These are phyloP conservation scores for Fragaria vesca DNA, from an alignment of 306 rosid genomes.

Conservation along the genomic window DNA sequence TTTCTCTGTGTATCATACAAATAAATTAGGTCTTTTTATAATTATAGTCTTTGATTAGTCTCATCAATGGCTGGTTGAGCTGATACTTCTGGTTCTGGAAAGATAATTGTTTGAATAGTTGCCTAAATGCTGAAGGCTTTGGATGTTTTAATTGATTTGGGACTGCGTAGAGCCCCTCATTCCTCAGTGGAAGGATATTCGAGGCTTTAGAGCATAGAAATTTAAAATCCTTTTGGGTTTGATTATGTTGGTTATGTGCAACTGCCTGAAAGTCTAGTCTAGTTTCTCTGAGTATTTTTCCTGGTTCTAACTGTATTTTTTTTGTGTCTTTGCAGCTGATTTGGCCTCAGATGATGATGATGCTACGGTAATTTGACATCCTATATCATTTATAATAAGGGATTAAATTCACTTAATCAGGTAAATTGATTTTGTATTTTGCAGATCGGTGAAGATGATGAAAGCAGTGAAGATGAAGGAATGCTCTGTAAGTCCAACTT, in stretches of 20 bases:
- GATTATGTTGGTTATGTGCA: no score
- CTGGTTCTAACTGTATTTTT: constrained; percentile 11
- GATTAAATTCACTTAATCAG: constrained; percentile 20
- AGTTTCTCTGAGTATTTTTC: background rate
- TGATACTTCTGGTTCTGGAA: no score
- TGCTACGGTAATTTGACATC: constrained; percentile 42
- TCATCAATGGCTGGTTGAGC: background rate
- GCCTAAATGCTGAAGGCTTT: background rate
- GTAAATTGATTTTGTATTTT: constrained; percentile 24
- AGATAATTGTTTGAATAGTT: no score
- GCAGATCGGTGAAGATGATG: constrained; percentile 64
- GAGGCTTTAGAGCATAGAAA: background rate
- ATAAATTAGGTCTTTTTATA: background rate
- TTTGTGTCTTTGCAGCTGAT: constrained; percentile 56
- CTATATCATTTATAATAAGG: constrained; percentile 12
- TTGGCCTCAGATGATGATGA: constrained; percentile 53
- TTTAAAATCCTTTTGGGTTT: background rate
- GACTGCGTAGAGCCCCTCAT: background rate
- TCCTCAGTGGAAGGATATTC: background rate
- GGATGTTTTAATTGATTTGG: constrained; percentile 14
- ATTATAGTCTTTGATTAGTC: no score
- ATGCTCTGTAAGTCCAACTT: constrained; percentile 74
- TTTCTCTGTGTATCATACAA: background rate
- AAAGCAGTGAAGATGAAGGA: constrained; percentile 81
- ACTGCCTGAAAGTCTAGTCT: background rate